Evolutionary conservation across 1,139 yeast species (phyloP).

Genomic region (Pichia sp.): DNA sequence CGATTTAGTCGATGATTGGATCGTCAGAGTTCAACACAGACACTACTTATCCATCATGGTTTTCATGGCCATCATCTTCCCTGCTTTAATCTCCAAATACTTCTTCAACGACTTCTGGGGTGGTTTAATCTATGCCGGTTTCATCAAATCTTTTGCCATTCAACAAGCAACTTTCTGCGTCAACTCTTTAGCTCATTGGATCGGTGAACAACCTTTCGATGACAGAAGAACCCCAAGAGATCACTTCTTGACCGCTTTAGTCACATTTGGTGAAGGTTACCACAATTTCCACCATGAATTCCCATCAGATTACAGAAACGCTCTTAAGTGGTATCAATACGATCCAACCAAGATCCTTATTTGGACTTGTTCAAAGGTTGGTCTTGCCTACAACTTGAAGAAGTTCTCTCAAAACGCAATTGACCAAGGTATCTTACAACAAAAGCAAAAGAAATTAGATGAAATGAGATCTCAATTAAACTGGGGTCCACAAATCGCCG

Average conservation of each 20-base stretch:
- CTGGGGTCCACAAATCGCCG: conserved; percentile 90
- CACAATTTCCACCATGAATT: conserved; percentile 99
- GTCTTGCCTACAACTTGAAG: conserved; percentile 88
- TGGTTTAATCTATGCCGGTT: conserved; percentile 90
- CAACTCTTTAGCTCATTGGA: conserved; percentile 97
- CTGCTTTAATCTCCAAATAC: conserved; percentile 73
- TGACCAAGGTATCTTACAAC: conserved; percentile 95
- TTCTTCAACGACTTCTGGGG: conserved; percentile 92
- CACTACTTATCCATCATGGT: conserved; percentile 75
- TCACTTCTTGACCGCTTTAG: conserved; percentile 90
- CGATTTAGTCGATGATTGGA: conserved; percentile 87
- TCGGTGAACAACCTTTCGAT: conserved; percentile 97
- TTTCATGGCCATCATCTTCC: conserved; percentile 67
- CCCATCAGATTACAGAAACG: conserved; percentile 98
- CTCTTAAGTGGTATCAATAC: conserved; percentile 97
- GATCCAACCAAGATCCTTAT: conserved; percentile 93
- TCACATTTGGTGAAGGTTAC: conserved; percentile 98
- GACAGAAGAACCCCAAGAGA: conserved; percentile 98
- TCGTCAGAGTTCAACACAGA: conserved; percentile 91
- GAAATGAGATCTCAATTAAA: conserved; percentile 71
- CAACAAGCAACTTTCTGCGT: conserved; percentile 99
- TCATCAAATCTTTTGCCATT: conserved; percentile 75
- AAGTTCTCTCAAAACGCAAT: conserved; percentile 94
- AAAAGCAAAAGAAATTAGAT: conserved; percentile 94
- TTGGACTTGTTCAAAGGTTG: conserved; percentile 68